A percentile compares a stretch with the other conserved stretches of the same genome.
Evolutionary conservation across 768 basidiomycete species (phyloP).

Genomic region (Mycena latifolia): DNA sequence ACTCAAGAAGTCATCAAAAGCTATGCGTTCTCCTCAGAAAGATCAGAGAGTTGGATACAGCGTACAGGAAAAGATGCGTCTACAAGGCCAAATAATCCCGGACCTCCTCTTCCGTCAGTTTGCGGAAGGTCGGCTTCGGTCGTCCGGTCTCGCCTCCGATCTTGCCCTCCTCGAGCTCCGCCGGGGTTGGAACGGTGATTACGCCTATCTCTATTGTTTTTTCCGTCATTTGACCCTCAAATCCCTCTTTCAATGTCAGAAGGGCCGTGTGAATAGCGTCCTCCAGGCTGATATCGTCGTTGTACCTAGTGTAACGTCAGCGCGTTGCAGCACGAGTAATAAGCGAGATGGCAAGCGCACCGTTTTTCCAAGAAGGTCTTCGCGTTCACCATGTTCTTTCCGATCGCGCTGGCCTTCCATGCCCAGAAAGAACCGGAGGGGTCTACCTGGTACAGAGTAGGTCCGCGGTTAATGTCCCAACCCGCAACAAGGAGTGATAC

Average conservation of each 20-base stretch:
- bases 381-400: slow-evolving; percentile 99
- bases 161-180: slow-evolving; percentile 78
- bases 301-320: slow-evolving; percentile 74
- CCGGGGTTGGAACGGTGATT: slow-evolving; percentile 86
- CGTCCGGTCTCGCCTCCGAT: slow-evolving; percentile 76
- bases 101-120: slow-evolving; percentile 96
- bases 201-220: slow-evolving; percentile 99
- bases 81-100: slow-evolving; percentile 94
- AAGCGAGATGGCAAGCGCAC: slow-evolving; percentile 55
- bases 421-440: slow-evolving; percentile 99
- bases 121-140: slow-evolving; percentile 91
- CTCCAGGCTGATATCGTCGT: slow-evolving; percentile 98
- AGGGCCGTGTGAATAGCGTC: slow-evolving; percentile 99
- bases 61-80: slow-evolving; percentile 34
- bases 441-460: slow-evolving; percentile 98
- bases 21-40: slow-evolving; percentile 33
- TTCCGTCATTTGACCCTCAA: slow-evolving; percentile 99
- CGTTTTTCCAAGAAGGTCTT: slow-evolving; percentile 99
- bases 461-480: slow-evolving; percentile 95
- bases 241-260: slow-evolving; percentile 64
- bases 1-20: slow-evolving; percentile 16
- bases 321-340: slow-evolving; percentile 34
- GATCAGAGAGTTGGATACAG: slow-evolving; percentile 41
- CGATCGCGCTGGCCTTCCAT: slow-evolving; percentile 99
- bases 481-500: slow-evolving; percentile 97